Evolutionary conservation across 495 filamentous ascomycete genomes (phyloP), one percentile per base, ranked within the genome.

Genomic region (Clavariopsis aquatica): DNA sequence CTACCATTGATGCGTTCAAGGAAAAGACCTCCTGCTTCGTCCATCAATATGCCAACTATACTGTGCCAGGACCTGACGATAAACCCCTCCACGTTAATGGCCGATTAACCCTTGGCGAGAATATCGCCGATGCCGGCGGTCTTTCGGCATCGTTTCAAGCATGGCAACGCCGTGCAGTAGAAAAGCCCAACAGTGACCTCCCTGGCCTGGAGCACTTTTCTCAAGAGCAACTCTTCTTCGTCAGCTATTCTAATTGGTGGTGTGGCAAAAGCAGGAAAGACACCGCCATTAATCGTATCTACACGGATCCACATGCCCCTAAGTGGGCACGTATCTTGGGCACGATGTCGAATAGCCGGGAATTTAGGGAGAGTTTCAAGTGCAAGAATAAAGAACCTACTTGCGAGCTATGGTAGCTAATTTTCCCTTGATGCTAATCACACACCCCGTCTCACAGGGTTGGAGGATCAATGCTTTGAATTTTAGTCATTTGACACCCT

Each of bases 71-170:
- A 0, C 77, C 77, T 43, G 77, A 83, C 26, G 82, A 78, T 28
- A 79, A 85, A 64, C 76, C 80, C 6, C 77, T 86, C 0, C 84
- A 90, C 69, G 85, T 90, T 57, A 89, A 89, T 62, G 89, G 88
- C 34, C 75, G 75, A 20, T 75, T 87, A 26, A 91, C 89, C 0
- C 78, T 89, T 3, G 87, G 86, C 20, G 89, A 92, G 78, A 91
- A 91, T 69, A 88, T 91, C 54, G 87, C 88, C 3, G 89, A 92
- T 72, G 87, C 88, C 1, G 89, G 88, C 31, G 89, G 89, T 6
- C 68, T 92, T 20, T 77, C 79, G 27, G 86, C 86, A 1, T 79
- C 86, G 1, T 92, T 84, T 66, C 78, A 80, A 10, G 86, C 87
- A 0, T 92, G 89, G 89, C 83, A 85, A 72, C 79, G 80, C 62